Evolutionary conservation across 768 basidiomycete species (phyloP), one percentile per base, ranked within the genome.

Genomic region (Cyathus striatus): DNA sequence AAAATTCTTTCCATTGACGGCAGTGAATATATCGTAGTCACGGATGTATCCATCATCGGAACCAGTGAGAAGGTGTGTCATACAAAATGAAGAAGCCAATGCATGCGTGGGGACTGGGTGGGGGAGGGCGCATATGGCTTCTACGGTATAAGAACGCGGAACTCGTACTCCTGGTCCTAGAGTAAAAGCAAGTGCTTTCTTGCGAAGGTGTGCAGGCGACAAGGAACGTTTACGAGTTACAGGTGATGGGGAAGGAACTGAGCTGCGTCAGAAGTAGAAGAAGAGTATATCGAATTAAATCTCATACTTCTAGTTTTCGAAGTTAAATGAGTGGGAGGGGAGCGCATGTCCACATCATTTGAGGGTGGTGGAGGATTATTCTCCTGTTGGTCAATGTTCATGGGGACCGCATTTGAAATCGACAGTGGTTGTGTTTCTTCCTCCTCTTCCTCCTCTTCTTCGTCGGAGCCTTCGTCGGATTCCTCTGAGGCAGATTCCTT

Each of bases 21-120:
- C 81, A 30, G 85, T 60, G 63, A 90, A 96, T 38, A 95, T 78
- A 60, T 97, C 91, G 64, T 94, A 97, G 66, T 90, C 78, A 26
- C 93, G 80, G 34, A 97, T 86, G 51, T 90, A 93, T 6, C 93
- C 94, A 58, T 97, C 93, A 51, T 95, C 87, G 10, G 88, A 90
- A 25, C 93, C 93, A 12, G 94, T 94, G 23, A 95, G 62, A 17
- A 96, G 69, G 58, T 93, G 90, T 16, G 87, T 81, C 77, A 94
- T 81, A 63, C 93, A 95, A 21, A 78, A 63, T 0, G 91, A 92
- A 3, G 86, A 73, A 7, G 92, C 87, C 10, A 97, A 77, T n/a
- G 87, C 75, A 62, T 96, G 89, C 1, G 89, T 91, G 3, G 91
- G 82, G 3, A 79, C 81, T 3, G 91, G 91, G 49, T 94, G 88